Evolutionary conservation across 108 stramenopile species (phyloP).

Genomic region (Seminavis robusta): DNA sequence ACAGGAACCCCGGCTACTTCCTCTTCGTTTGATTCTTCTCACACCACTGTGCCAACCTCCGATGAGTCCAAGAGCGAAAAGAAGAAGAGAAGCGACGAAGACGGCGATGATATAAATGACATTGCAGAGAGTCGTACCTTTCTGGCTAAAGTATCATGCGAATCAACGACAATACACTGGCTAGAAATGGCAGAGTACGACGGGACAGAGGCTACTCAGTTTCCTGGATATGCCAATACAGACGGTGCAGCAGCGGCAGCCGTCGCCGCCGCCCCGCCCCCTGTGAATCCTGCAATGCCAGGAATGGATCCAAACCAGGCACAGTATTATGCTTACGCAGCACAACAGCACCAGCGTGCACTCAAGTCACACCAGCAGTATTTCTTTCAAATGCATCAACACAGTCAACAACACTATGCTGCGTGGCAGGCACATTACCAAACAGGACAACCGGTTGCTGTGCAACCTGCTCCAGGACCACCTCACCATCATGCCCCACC

Average conservation of each 20-base stretch:
- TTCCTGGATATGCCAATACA: neutral
- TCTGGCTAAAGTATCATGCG: constrained; percentile 47
- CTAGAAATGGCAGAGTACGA: constrained; percentile 47
- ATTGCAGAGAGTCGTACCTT: constrained; percentile 62
- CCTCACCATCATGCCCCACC: constrained; percentile 5
- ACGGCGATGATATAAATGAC: constrained; percentile 53
- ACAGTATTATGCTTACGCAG: constrained; percentile 8
- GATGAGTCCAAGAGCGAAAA: neutral
- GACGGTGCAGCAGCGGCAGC: neutral
- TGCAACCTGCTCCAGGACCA: neutral
- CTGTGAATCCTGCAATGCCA: constrained; percentile 2
- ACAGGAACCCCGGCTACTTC: neutral
- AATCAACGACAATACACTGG: constrained; percentile 42
- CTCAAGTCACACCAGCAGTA: constrained; percentile 38
- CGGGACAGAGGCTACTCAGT: constrained; percentile 1
- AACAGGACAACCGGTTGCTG: too few species aligned
- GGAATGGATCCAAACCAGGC: constrained; percentile 24
- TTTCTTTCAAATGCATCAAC: constrained; percentile 43
- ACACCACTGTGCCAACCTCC: too few species aligned
- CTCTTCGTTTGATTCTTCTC: too few species aligned
- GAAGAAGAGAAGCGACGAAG: constrained; percentile 10
- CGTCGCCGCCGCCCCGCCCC: neutral
- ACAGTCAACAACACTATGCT: constrained; percentile 29
- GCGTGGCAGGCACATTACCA: constrained; percentile 28
- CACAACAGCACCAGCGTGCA: constrained; percentile 33